Percentiles rank a stretch among this genome's conserved stretches.
Conservation (phyloP, 306 rosid species). For the Rosa lucieae region DNA sequence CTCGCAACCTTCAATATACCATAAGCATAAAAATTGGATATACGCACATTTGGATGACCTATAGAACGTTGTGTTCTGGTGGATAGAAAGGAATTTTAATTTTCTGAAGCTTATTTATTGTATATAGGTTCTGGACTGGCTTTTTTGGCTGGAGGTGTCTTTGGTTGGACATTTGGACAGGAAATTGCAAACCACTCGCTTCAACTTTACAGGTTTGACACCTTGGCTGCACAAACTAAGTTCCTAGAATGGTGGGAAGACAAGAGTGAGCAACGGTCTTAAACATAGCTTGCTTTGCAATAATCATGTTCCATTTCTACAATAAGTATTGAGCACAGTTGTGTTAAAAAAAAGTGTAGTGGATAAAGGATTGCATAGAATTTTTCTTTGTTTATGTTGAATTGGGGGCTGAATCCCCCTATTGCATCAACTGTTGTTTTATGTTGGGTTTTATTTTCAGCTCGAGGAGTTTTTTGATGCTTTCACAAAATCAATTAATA, state of each 20-base stretch:
- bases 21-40: neutral
- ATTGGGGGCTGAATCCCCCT: neutral
- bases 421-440: slow-evolving; percentile 1
- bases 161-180: slow-evolving; percentile 62
- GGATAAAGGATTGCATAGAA: slow-evolving; percentile 22
- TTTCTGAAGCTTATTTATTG: slow-evolving; percentile 1
- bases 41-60: neutral
- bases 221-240: slow-evolving; percentile 63
- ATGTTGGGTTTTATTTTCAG: slow-evolving; percentile 8
- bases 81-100: neutral
- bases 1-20: neutral
- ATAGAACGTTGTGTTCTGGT: slow-evolving; percentile 1
- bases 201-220: slow-evolving; percentile 86
- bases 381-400: too few relatives aligned
- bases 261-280: slow-evolving; percentile 45
- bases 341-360: slow-evolving; percentile 25
- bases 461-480: neutral
- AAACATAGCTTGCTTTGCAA: slow-evolving; percentile 21
- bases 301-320: slow-evolving; percentile 24
- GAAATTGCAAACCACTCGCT: slow-evolving; percentile 73
- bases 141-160: slow-evolving; percentile 70
- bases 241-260: slow-evolving; percentile 82
- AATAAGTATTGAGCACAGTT: slow-evolving; percentile 34
- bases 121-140: slow-evolving; percentile 70
- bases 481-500: neutral